Conservation (phyloP, 768 basidiomycete species). For the Pleurotus platypus region DNA sequence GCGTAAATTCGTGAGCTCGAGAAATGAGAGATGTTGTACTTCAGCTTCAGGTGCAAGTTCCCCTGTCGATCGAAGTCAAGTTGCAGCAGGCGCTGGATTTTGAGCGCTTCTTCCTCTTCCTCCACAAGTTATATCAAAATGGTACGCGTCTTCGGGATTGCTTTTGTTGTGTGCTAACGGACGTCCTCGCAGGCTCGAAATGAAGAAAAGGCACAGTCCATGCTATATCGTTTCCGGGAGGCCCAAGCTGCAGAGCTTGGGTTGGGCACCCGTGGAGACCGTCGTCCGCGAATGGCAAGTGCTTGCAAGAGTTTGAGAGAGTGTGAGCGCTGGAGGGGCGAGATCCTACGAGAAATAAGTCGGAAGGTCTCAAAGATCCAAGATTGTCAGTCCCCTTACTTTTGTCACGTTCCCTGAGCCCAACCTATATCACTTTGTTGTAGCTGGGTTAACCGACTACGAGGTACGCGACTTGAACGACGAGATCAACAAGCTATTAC, state of each 20-base stretch:
- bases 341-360: conserved; percentile 91
- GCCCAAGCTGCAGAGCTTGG: conserved; percentile 96
- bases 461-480: conserved; percentile 96
- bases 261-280: conserved; percentile 77
- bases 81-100: background rate
- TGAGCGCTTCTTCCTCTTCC: background rate
- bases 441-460: conserved; percentile 92
- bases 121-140: background rate
- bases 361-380: conserved; percentile 98
- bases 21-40: no score
- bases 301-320: conserved; percentile 89
- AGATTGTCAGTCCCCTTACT: conserved; percentile 58
- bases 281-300: conserved; percentile 89
- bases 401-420: background rate
- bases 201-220: conserved; percentile 96
- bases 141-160: background rate
- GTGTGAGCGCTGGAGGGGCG: conserved; percentile 94
- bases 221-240: conserved; percentile 94
- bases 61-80: background rate
- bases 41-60: background rate
- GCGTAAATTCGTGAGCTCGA: background rate
- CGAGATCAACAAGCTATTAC: conserved; percentile 93
- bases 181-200: conserved; percentile 74
- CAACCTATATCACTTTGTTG: background rate
- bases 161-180: background rate